Evolutionary conservation across 208 protist genomes (phyloP).

Genomic region (Entamoeba invadens): DNA sequence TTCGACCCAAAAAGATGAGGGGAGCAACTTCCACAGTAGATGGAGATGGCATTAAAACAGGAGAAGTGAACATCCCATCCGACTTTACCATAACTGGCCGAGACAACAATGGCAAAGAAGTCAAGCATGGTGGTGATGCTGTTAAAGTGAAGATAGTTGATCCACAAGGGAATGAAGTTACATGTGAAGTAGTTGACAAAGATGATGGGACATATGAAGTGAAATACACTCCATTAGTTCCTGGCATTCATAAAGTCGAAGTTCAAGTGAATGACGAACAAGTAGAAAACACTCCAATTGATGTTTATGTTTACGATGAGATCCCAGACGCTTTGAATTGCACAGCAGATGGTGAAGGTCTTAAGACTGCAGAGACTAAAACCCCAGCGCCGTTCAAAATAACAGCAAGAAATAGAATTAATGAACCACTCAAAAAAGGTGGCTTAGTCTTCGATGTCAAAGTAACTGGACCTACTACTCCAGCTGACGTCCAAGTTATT

Average conservation of each 20-base stretch:
- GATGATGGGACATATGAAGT: background rate
- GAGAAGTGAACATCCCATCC: background rate
- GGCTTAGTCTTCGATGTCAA: background rate
- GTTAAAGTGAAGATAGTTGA: background rate
- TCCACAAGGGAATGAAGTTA: background rate
- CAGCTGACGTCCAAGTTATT: background rate
- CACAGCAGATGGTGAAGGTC: background rate
- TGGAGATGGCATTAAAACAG: background rate
- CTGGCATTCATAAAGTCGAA: background rate
- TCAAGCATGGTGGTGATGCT: background rate
- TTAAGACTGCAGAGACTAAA: background rate
- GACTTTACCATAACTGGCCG: background rate
- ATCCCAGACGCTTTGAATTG: background rate
- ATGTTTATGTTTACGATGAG: background rate
- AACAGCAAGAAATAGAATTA: background rate
- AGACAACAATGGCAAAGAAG: background rate
- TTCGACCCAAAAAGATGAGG: background rate
- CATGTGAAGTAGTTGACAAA: background rate
- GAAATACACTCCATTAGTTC: background rate
- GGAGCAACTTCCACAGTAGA: background rate
- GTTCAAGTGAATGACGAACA: background rate
- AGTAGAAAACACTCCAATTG: background rate
- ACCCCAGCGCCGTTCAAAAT: background rate
- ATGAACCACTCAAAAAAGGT: background rate
- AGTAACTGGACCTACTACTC: background rate